Evolutionary conservation across 805 yeast species (phyloP).

Genomic region (Isabelozyma rhagii): DNA sequence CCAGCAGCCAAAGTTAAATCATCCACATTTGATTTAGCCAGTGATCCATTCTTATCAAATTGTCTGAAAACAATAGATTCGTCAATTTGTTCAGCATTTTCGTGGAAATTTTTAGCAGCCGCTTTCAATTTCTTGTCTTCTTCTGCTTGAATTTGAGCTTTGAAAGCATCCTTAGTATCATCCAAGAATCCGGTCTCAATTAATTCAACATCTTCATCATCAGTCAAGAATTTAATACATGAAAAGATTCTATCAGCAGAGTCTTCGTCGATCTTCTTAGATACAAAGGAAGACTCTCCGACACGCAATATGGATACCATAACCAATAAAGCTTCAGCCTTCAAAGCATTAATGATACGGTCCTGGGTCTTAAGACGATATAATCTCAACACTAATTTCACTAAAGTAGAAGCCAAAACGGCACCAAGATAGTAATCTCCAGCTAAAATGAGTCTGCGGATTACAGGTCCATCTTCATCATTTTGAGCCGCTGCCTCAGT

Average conservation of each 20-base stretch:
- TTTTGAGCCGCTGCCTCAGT: conserved; percentile 32
- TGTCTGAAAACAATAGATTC: conserved; percentile 79
- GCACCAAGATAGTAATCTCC: conserved; percentile 93
- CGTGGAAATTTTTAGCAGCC: conserved; percentile 55
- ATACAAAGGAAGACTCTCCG: conserved; percentile 69
- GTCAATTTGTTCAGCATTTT: conserved; percentile 73
- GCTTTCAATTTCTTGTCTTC: conserved; percentile 55
- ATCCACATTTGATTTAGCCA: conserved; percentile 36
- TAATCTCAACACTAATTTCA: conserved; percentile 80
- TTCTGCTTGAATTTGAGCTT: conserved; percentile 59
- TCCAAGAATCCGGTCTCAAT: conserved; percentile 75
- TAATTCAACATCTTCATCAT: conserved; percentile 50
- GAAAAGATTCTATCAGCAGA: conserved; percentile 90
- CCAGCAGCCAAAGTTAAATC: conserved; percentile 56
- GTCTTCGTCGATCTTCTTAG: conserved; percentile 88
- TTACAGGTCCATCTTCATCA: conserved; percentile 58
- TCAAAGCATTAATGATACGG: conserved; percentile 72
- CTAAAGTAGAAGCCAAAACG: conserved; percentile 81
- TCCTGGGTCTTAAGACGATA: conserved; percentile 52
- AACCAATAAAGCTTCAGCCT: conserved; percentile 91
- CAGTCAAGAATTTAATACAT: conserved; percentile 78
- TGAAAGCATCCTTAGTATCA: conserved; percentile 84
- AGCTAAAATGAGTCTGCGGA: conserved; percentile 74
- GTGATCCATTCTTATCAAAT: conserved; percentile 45
- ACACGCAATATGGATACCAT: conserved; percentile 89